These are phyloP conservation scores for Tetrahymena malaccensis DNA, from an alignment of 73 alveolate genomes.

Conservation along the genomic window DNA sequence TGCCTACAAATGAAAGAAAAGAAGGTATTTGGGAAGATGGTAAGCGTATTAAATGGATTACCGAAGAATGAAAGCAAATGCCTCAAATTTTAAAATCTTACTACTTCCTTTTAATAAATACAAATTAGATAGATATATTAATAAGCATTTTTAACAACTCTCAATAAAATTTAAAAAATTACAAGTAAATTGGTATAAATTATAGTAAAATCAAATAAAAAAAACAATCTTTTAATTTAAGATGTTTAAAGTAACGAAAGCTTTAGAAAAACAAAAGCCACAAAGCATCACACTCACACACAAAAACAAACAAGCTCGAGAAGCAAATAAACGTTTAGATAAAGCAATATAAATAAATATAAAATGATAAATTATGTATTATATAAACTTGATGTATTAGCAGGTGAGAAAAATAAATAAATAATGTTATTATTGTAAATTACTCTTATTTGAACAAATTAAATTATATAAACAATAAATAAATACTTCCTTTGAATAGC, in stretches of 20 bases:
- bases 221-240: not conserved
- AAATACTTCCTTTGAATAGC: not conserved
- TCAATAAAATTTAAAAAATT: too few species aligned
- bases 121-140: not conserved
- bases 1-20: not conserved
- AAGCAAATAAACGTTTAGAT: not conserved
- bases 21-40: slow-evolving; percentile 63
- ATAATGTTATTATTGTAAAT: not conserved
- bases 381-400: not conserved
- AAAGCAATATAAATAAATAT: not conserved
- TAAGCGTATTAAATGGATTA: slow-evolving; percentile 52
- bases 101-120: not conserved
- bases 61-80: slow-evolving; percentile 3
- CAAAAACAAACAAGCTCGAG: too few species aligned
- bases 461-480: too few species aligned
- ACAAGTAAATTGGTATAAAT: not conserved
- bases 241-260: not conserved
- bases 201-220: too few species aligned
- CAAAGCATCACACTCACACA: not conserved
- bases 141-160: not conserved
- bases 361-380: not conserved
- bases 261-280: not conserved
- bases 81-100: not conserved
- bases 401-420: not conserved
- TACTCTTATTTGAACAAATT: not conserved